Conservation (phyloP, 31 red algal genomes). For the Odonthalia washingtoniensis region DNA sequence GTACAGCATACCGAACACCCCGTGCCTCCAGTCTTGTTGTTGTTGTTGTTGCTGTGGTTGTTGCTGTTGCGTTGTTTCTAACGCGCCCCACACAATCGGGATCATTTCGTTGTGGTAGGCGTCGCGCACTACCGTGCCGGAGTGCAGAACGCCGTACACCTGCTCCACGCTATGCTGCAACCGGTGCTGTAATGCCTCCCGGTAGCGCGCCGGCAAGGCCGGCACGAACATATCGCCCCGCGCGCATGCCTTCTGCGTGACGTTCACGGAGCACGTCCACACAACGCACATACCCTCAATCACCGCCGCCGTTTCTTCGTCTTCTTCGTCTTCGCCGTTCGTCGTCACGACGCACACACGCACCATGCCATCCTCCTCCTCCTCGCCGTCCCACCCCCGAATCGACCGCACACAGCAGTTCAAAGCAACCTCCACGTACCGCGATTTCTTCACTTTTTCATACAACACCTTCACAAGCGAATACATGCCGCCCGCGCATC, state of each 20-base stretch:
- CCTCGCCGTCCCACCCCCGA: background rate
- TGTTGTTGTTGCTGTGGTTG: too few species aligned
- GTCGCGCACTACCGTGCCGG: too few species aligned
- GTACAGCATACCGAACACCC: too few species aligned
- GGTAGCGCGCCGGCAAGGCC: slow-evolving; percentile 15
- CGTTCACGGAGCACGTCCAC: slow-evolving; percentile 48
- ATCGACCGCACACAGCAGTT: background rate
- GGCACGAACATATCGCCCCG: slow-evolving; percentile 2
- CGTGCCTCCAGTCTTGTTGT: too few species aligned
- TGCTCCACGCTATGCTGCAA: too few species aligned
- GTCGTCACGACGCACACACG: background rate
- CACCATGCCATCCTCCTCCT: background rate
- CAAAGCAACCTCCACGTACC: background rate
- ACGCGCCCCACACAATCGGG: too few species aligned
- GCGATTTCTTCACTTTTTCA: too few species aligned
- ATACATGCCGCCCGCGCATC: background rate
- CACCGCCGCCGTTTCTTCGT: background rate
- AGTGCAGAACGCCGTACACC: too few species aligned
- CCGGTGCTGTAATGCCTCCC: too few species aligned
- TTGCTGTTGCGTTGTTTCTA: too few species aligned
- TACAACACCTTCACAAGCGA: background rate
- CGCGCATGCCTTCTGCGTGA: slow-evolving; percentile 25
- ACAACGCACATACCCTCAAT: slow-evolving; percentile 1
- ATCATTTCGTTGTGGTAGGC: too few species aligned
- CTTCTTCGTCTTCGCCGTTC: background rate